Conservation (phyloP, 768 basidiomycete species). For the Podaxis mareebaensis region DNA sequence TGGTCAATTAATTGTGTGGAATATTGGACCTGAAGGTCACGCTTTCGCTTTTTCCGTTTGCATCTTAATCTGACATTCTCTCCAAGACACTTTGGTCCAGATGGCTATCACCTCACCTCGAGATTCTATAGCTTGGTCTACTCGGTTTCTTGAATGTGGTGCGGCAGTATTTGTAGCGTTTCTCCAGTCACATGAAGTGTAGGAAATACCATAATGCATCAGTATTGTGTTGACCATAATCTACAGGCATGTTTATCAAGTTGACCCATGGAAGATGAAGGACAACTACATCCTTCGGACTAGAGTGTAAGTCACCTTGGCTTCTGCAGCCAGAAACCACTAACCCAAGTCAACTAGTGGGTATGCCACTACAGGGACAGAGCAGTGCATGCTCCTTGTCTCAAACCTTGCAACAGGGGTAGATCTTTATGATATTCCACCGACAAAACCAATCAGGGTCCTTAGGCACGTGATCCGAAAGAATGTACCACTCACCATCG, state of each 20-base stretch:
- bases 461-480: neutral
- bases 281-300: neutral
- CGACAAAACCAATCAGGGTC: neutral
- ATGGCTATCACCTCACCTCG: neutral
- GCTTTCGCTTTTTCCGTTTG: neutral
- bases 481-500: neutral
- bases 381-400: neutral
- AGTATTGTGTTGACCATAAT: neutral
- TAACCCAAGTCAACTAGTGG: neutral
- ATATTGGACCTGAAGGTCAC: neutral
- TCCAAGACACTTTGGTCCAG: neutral
- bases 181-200: neutral
- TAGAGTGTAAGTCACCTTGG: neutral
- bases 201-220: neutral
- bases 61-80: neutral
- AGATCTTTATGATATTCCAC: constrained; percentile 4
- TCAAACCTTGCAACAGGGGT: neutral
- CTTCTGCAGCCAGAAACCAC: neutral
- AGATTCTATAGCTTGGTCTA: neutral
- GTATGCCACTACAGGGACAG: neutral
- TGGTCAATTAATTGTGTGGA: neutral
- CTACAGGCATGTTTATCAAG: neutral
- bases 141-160: neutral
- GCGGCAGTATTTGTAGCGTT: neutral
- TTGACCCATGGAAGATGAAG: constrained; percentile 5